These are phyloP conservation scores for Dothideomycetes sp. DNA, from an alignment of 2,329 filamentous ascomycete species.

Conservation along the genomic window DNA sequence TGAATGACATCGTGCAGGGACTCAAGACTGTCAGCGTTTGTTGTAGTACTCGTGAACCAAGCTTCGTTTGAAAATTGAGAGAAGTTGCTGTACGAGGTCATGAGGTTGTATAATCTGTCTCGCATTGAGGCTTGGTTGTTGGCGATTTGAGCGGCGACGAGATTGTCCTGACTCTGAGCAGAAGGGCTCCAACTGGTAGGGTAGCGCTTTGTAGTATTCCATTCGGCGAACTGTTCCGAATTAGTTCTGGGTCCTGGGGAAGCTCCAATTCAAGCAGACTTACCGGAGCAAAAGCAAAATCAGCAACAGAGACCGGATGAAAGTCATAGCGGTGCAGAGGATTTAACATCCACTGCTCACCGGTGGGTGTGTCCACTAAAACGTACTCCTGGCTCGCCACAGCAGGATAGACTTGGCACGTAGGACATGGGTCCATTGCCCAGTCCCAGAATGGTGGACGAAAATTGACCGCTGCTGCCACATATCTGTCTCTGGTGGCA, in stretches of 20 bases:
- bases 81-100: conserved; percentile 57
- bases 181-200: conserved; percentile 30
- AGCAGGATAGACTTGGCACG: conserved; percentile 24
- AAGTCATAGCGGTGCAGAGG: conserved; percentile 24
- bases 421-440: conserved; percentile 24
- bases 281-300: conserved; percentile 51
- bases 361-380: conserved; percentile 21
- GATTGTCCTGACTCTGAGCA: conserved; percentile 48
- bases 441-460: conserved; percentile 39
- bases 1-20: conserved; percentile 37
- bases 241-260: conserved; percentile 20
- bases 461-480: conserved; percentile 27
- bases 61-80: conserved; percentile 59
- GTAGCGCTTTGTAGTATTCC: conserved; percentile 50
- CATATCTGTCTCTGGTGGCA: conserved; percentile 26
- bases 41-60: conserved; percentile 35
- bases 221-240: conserved; percentile 51
- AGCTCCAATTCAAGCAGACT: too few relatives aligned
- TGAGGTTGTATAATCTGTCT: conserved; percentile 53
- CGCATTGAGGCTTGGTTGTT: conserved; percentile 44
- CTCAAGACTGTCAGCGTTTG: conserved; percentile 47
- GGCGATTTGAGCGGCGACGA: conserved; percentile 42
- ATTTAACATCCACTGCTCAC: conserved; percentile 20
- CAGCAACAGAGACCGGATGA: conserved; percentile 44
- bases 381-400: conserved; percentile 29